Conservation (phyloP, 441 rosid species). For the Heliophila coronopifolia region DNA sequence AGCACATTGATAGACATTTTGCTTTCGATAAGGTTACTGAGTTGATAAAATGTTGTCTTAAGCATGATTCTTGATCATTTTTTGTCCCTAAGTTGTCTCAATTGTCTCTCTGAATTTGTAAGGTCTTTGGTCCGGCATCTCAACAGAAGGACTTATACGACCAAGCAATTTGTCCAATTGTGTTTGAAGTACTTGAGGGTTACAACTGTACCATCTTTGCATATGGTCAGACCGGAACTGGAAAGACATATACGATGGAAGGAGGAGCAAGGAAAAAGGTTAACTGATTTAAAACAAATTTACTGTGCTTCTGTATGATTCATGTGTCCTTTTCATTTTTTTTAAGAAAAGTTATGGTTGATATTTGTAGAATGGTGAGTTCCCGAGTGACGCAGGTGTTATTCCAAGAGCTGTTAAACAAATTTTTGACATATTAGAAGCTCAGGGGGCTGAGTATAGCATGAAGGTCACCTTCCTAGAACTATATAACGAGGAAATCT, state of each 20-base stretch:
- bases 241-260: constrained; percentile 98
- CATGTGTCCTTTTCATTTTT: constrained; percentile 12
- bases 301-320: not conserved
- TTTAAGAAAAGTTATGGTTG: constrained; percentile 19
- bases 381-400: constrained; percentile 96
- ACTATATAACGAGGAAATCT: constrained; percentile 93
- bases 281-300: not conserved
- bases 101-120: not conserved
- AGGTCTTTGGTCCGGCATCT: constrained; percentile 95
- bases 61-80: constrained; percentile 6
- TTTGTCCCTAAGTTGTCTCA: not conserved
- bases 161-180: constrained; percentile 83
- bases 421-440: constrained; percentile 86
- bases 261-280: constrained; percentile 96
- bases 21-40: constrained; percentile 72
- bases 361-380: constrained; percentile 78
- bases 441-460: constrained; percentile 89
- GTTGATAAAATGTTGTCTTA: not conserved
- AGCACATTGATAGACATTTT: constrained; percentile 93
- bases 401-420: constrained; percentile 94
- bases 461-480: constrained; percentile 96
- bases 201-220: constrained; percentile 98
- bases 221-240: constrained; percentile 98
- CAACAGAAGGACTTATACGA: constrained; percentile 79
- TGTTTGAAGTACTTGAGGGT: constrained; percentile 91